A percentile compares a stretch with the other conserved stretches of the same genome.
phyloP scores from a whole-genome alignment of 768 basidiomycete genomes.

The Agaricus sinodeliciosus region DNA sequence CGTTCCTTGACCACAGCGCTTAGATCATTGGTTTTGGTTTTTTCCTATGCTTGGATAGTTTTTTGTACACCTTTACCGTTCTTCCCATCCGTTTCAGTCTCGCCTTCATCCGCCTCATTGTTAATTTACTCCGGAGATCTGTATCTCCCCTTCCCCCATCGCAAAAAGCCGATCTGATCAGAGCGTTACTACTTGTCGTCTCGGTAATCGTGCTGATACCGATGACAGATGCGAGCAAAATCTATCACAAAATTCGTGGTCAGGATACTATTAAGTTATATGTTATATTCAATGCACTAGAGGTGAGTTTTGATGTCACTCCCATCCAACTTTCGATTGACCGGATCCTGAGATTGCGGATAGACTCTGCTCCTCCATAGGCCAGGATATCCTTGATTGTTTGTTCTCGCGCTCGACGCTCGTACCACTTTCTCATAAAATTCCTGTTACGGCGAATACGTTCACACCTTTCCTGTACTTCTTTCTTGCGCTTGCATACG shows the following conservation, averaged over 20 bases:
- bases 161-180: conserved; percentile 91
- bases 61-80: conserved; percentile 97
- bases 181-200: conserved; percentile 65
- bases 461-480: conserved; percentile 84
- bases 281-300: conserved; percentile 97
- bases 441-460: conserved; percentile 54
- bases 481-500: conserved; percentile 73
- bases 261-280: conserved; percentile 99
- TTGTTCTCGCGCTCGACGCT: conserved; percentile 91
- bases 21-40: conserved; percentile 92
- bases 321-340: not conserved
- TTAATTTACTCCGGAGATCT: conserved; percentile 42
- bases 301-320: conserved; percentile 46
- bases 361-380: conserved; percentile 89
- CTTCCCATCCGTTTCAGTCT: conserved; percentile 82
- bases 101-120: conserved; percentile 50
- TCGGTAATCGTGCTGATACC: conserved; percentile 73
- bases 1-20: not conserved
- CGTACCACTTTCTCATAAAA: conserved; percentile 58
- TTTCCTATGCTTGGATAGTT: conserved; percentile 91
- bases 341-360: conserved; percentile 75
- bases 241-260: conserved; percentile 95
- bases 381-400: conserved; percentile 95
- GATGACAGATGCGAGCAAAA: conserved; percentile 92
- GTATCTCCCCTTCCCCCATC: conserved; percentile 66